Conservation (phyloP, 2,329 filamentous ascomycete genomes). For the Trichoderma koningiopsis region DNA sequence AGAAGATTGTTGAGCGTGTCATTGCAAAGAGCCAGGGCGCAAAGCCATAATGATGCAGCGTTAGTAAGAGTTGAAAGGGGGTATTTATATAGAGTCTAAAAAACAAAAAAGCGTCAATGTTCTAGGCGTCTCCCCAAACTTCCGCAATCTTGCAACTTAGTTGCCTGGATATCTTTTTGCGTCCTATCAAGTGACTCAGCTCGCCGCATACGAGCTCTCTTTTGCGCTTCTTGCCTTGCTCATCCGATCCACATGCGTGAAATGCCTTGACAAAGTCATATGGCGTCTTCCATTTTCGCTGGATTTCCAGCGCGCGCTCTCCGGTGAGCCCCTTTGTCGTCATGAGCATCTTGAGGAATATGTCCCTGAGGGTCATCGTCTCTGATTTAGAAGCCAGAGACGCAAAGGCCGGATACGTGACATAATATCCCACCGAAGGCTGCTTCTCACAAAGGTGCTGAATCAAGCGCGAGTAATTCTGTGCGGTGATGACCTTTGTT, state of each 20-base stretch:
- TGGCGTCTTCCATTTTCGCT: slow-evolving; percentile 76
- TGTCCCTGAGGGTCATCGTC: slow-evolving; percentile 69
- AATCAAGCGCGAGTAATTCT: slow-evolving; percentile 67
- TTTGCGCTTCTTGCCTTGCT: slow-evolving; percentile 57
- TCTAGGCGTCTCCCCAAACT: slow-evolving; percentile 62
- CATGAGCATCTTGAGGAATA: slow-evolving; percentile 86
- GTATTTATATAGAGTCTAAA: not conserved
- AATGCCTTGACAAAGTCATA: slow-evolving; percentile 71
- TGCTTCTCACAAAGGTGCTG: slow-evolving; percentile 58
- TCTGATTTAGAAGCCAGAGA: slow-evolving; percentile 75
- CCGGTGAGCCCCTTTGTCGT: slow-evolving; percentile 73
- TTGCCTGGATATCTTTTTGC: slow-evolving; percentile 67
- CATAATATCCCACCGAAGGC: slow-evolving; percentile 55
- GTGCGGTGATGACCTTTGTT: slow-evolving; percentile 60
- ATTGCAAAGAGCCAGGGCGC: slow-evolving; percentile 63
- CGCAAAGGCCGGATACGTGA: slow-evolving; percentile 72
- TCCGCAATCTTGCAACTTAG: slow-evolving; percentile 72
- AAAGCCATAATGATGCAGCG: slow-evolving; percentile 29
- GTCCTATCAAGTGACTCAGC: slow-evolving; percentile 61
- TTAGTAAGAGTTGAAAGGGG: not conserved
- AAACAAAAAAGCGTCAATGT: not conserved
- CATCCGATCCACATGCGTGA: slow-evolving; percentile 53
- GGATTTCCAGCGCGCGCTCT: slow-evolving; percentile 78
- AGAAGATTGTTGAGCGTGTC: slow-evolving; percentile 73
- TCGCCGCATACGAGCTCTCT: slow-evolving; percentile 60